Conservation (phyloP, 352 stramenopile species). For the Globisporangium sylvaticum region DNA sequence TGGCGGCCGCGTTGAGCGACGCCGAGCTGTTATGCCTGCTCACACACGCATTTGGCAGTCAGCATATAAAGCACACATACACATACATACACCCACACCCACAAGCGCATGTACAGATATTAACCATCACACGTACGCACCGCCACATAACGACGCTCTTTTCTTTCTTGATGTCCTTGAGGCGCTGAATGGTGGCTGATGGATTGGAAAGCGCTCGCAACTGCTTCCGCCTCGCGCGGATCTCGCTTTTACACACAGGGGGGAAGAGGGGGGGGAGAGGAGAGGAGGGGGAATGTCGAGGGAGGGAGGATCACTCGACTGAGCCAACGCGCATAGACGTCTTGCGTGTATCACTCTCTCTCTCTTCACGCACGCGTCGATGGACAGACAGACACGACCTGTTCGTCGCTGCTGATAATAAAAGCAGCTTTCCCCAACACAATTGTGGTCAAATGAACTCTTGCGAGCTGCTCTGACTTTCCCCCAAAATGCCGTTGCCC, state of each 20-base stretch:
- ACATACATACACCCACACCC: background rate
- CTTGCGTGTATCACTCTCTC: background rate
- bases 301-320: background rate
- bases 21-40: constrained; percentile 21
- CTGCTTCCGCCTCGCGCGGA: constrained; percentile 2
- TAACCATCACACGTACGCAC: background rate
- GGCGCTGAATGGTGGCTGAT: constrained; percentile 15
- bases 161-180: constrained; percentile 22
- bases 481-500: background rate
- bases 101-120: background rate
- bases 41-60: too few species aligned
- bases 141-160: constrained; percentile 18
- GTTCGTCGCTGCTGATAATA: constrained; percentile 1
- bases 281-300: background rate
- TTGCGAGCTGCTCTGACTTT: background rate
- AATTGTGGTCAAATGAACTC: background rate
- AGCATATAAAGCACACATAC: too few species aligned
- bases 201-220: background rate
- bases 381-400: background rate
- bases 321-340: background rate
- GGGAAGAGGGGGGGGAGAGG: background rate
- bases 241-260: constrained; percentile 7
- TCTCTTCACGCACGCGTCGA: background rate
- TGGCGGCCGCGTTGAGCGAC: constrained; percentile 8
- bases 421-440: background rate